Evolutionary conservation across 768 basidiomycete genomes (phyloP).

Genomic region (Suillus clintonianus): DNA sequence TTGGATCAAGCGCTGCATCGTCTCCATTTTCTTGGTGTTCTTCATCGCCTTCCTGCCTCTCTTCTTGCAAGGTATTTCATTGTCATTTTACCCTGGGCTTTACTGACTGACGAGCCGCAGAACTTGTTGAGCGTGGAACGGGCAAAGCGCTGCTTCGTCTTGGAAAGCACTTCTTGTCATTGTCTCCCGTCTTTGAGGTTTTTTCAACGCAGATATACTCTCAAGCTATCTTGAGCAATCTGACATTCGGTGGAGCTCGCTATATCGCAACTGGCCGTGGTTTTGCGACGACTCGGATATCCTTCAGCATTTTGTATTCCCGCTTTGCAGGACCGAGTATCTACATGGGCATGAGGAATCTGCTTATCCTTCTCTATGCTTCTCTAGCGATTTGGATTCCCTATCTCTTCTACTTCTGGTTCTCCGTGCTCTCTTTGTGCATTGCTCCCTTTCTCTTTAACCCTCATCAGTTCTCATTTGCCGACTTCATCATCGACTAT

Average conservation of each 20-base stretch:
- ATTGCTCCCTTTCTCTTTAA: slow-evolving; percentile 99
- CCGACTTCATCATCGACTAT: slow-evolving; percentile 99
- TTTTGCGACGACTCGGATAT: slow-evolving; percentile 95
- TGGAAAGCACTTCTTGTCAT: slow-evolving; percentile 93
- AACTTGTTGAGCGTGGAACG: slow-evolving; percentile 94
- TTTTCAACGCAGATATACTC: slow-evolving; percentile 99
- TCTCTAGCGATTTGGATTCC: slow-evolving; percentile 93
- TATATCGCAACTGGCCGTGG: slow-evolving; percentile 99
- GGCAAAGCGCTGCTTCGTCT: slow-evolving; percentile 93
- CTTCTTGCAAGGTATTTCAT: slow-evolving; percentile 87
- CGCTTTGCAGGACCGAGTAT: slow-evolving; percentile 99
- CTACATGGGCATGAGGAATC: slow-evolving; percentile 96
- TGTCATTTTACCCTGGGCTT: slow-evolving; percentile 3
- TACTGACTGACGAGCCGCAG: slow-evolving; percentile 39
- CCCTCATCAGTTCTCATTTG: slow-evolving; percentile 97
- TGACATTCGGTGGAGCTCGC: slow-evolving; percentile 96
- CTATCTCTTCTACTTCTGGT: slow-evolving; percentile 98
- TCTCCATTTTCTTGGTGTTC: slow-evolving; percentile 99
- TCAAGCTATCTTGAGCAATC: slow-evolving; percentile 93
- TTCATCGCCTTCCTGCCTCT: slow-evolving; percentile 96
- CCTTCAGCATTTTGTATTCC: slow-evolving; percentile 95
- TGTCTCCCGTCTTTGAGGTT: slow-evolving; percentile 97
- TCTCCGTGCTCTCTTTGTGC: slow-evolving; percentile 92
- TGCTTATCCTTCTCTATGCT: slow-evolving; percentile 86
- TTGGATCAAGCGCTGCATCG: slow-evolving; percentile 96